Conservation (phyloP, 208 protist species). For the Crithidia bombi region DNA sequence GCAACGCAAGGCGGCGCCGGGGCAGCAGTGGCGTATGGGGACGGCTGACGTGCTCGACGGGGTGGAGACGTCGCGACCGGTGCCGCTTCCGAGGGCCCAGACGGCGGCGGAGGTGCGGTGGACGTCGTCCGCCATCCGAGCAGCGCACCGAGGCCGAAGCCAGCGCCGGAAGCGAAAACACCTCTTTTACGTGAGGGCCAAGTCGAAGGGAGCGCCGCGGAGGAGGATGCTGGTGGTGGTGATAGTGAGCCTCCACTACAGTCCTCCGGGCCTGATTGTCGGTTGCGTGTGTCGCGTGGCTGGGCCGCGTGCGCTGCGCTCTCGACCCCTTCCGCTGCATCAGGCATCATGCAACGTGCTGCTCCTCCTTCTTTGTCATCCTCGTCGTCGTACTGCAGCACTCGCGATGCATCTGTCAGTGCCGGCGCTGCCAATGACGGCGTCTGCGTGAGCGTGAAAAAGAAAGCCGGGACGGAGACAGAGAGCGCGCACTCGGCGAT, state of each 20-base stretch:
- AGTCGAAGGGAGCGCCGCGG: neutral
- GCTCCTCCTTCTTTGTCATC: neutral
- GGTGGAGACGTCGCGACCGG: neutral
- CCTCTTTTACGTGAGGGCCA: neutral
- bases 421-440: neutral
- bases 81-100: neutral
- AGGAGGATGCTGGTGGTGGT: neutral
- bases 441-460: constrained; percentile 38
- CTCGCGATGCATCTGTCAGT: constrained; percentile 1
- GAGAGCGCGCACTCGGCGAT: constrained; percentile 16
- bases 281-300: neutral
- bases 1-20: neutral
- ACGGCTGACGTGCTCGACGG: neutral
- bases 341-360: neutral
- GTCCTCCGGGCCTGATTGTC: too few relatives aligned
- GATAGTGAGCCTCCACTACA: too few relatives aligned
- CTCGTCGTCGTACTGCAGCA: constrained; percentile 12
- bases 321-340: neutral
- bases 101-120: neutral
- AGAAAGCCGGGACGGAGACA: constrained; percentile 37
- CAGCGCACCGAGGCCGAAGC: constrained; percentile 17
- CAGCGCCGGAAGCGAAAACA: constrained; percentile 1
- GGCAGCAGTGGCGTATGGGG: neutral
- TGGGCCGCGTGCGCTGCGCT: neutral
- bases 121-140: constrained; percentile 5